Conservation (phyloP, 768 basidiomycete species). For the Boletus sp. region DNA sequence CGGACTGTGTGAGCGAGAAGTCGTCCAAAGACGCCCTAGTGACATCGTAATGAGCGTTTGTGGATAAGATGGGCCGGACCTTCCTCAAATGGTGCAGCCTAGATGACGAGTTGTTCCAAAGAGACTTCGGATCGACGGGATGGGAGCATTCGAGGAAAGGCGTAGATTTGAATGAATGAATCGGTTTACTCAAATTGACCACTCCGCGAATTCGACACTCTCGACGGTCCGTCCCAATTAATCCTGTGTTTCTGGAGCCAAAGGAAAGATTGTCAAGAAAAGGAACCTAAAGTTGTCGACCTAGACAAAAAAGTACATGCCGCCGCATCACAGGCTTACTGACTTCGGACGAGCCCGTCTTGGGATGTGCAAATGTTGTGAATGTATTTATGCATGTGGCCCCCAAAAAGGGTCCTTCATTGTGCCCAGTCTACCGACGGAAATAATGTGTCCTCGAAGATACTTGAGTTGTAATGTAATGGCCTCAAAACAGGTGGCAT, state of each 20-base stretch:
- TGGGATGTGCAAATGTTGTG: background rate
- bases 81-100: background rate
- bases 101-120: background rate
- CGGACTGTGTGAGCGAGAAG: background rate
- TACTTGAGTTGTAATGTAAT: slow-evolving; percentile 24
- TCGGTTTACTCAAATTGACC: slow-evolving; percentile 12
- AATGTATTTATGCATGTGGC: background rate
- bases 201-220: slow-evolving; percentile 20
- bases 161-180: background rate
- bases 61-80: background rate
- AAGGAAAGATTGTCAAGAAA: slow-evolving; percentile 1
- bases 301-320: slow-evolving; percentile 5
- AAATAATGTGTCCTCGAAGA: slow-evolving; percentile 13
- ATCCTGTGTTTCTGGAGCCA: slow-evolving; percentile 1
- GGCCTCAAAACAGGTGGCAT: slow-evolving; percentile 10
- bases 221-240: slow-evolving; percentile 6
- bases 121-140: slow-evolving; percentile 1
- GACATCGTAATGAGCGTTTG: background rate
- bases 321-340: background rate
- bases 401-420: background rate
- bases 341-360: background rate
- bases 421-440: slow-evolving; percentile 8
- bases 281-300: background rate
- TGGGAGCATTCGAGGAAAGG: slow-evolving; percentile 5
- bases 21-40: background rate